Evolutionary conservation across 2,329 filamentous ascomycete genomes (phyloP).

Genomic region (Fusarium albosuccineum): DNA sequence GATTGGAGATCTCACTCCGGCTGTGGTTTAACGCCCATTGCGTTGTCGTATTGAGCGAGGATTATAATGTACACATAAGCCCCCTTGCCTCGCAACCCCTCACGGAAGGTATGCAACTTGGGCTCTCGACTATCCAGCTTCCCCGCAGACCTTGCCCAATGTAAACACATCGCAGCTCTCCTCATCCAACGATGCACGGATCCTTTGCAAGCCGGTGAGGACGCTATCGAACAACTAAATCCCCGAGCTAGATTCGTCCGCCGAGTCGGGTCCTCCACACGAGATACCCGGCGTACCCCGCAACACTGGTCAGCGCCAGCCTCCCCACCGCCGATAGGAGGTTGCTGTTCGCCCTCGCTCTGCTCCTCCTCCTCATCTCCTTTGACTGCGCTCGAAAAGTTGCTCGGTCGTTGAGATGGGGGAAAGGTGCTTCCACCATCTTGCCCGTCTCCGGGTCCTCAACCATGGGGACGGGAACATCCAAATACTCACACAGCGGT

Average conservation of each 20-base stretch:
- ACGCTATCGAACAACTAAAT: background rate
- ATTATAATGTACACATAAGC: background rate
- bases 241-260: conserved; percentile 33
- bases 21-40: background rate
- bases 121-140: background rate
- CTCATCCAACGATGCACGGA: conserved; percentile 8
- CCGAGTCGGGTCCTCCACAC: conserved; percentile 48
- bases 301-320: conserved; percentile 40
- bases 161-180: background rate
- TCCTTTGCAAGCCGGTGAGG: conserved; percentile 7
- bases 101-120: background rate
- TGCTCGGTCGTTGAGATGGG: conserved; percentile 50
- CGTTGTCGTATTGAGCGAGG: background rate
- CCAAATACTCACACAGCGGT: conserved; percentile 57
- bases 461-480: conserved; percentile 52
- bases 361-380: conserved; percentile 22
- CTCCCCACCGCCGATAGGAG: conserved; percentile 42
- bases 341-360: conserved; percentile 44
- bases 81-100: conserved; percentile 1
- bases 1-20: background rate
- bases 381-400: conserved; percentile 36
- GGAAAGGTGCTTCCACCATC: conserved; percentile 50
- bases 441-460: conserved; percentile 49
- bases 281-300: conserved; percentile 49
- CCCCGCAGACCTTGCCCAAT: conserved; percentile 11